Evolutionary conservation across 805 yeast species (phyloP).

Genomic region (Yarrowia hollandica): DNA sequence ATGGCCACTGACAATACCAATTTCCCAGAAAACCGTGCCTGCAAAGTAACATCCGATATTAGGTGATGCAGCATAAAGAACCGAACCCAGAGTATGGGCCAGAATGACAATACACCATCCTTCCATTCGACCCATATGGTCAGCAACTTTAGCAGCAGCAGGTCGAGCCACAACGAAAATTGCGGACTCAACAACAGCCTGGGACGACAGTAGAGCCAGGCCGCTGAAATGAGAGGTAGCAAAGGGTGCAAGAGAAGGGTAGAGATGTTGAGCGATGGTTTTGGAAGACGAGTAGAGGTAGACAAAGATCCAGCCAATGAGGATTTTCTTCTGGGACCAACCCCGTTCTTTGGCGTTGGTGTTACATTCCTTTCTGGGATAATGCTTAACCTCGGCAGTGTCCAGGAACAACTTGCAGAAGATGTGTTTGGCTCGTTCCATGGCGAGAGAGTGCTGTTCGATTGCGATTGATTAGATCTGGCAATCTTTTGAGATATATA

Average conservation of each 20-base stretch:
- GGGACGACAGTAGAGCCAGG: conserved; percentile 6
- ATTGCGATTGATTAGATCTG: conserved; percentile 7
- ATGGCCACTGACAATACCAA: conserved; percentile 11
- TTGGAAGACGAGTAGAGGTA: conserved; percentile 4
- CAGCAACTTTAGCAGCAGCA: conserved; percentile 10
- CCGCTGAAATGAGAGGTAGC: conserved; percentile 9
- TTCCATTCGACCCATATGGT: not conserved
- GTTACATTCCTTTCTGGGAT: conserved; percentile 5
- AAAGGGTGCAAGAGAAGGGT: conserved; percentile 4
- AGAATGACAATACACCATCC: conserved; percentile 4
- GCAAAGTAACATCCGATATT: conserved; percentile 15
- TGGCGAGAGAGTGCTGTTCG: not conserved
- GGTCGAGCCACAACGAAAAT: conserved; percentile 12
- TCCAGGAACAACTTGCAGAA: not conserved
- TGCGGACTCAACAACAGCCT: conserved; percentile 9
- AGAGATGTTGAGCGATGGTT: conserved; percentile 16
- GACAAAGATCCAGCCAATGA: conserved; percentile 25
- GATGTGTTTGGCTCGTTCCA: conserved; percentile 4
- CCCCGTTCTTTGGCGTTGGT: conserved; percentile 25
- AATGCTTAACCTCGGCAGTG: not conserved
- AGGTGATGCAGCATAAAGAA: conserved; percentile 16
- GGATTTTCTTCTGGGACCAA: conserved; percentile 3
- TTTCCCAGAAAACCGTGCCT: conserved; percentile 14
- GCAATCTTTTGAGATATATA: no score
- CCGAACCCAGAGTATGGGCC: conserved; percentile 7